Percentiles rank a stretch among this genome's conserved stretches.
These are phyloP conservation scores for Aspergillus tubingensis DNA, from an alignment of 2,329 filamentous ascomycete genomes.

Conservation along the genomic window DNA sequence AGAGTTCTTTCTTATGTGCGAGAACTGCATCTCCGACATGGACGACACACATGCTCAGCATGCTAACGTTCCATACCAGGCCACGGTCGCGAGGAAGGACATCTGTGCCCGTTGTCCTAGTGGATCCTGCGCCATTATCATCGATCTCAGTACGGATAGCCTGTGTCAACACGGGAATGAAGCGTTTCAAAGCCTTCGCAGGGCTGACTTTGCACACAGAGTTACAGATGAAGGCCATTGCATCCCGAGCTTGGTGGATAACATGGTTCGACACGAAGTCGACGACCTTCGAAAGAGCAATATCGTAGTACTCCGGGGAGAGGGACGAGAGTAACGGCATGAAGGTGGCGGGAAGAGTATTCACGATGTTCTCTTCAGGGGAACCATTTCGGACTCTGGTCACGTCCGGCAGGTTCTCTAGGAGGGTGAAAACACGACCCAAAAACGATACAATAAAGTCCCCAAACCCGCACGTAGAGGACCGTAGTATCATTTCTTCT, in stretches of 20 bases:
- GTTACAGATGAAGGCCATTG: constrained; percentile 98
- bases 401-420: constrained; percentile 93
- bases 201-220: constrained; percentile 94
- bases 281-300: constrained; percentile 87
- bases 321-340: constrained; percentile 87
- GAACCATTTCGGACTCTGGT: constrained; percentile 84
- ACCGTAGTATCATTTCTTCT: constrained; percentile 84
- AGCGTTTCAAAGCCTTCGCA: constrained; percentile 85
- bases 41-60: constrained; percentile 97
- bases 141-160: constrained; percentile 97
- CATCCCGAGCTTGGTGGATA: constrained; percentile 93
- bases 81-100: constrained; percentile 90
- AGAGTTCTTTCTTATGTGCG: constrained; percentile 83
- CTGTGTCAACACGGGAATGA: constrained; percentile 85
- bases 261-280: constrained; percentile 92
- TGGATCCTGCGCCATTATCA: constrained; percentile 92
- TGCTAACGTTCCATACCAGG: constrained; percentile 93
- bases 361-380: constrained; percentile 95
- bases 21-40: constrained; percentile 90
- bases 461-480: constrained; percentile 88
- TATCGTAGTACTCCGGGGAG: constrained; percentile 89
- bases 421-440: constrained; percentile 88
- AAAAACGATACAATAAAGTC: constrained; percentile 91
- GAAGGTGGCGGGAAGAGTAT: constrained; percentile 87
- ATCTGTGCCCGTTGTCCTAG: constrained; percentile 88